These are phyloP conservation scores for Pseudocercospora eumusae DNA, from an alignment of 2,329 filamentous ascomycete genomes.

Conservation along the genomic window DNA sequence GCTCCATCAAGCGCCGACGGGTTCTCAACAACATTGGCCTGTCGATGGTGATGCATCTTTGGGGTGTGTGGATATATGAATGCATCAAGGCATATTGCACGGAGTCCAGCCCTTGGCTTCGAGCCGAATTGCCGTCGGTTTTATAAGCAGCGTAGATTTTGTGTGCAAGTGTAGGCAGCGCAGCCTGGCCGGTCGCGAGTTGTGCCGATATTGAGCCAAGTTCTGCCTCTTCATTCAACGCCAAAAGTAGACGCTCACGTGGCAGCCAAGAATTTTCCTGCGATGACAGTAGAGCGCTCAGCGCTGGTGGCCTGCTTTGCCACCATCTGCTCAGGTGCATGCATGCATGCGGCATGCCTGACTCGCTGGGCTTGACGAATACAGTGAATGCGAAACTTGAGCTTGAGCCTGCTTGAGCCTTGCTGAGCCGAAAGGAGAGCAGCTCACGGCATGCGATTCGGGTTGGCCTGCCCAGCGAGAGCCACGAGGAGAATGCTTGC, in stretches of 20 bases:
- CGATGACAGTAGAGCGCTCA: background rate
- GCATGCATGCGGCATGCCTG: background rate
- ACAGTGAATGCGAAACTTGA: slow-evolving; percentile 20
- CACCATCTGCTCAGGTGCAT: background rate
- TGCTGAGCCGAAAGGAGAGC: slow-evolving; percentile 19
- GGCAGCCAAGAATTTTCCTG: slow-evolving; percentile 8
- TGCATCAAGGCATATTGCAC: slow-evolving; percentile 2
- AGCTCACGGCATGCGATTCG: slow-evolving; percentile 8
- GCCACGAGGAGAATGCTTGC: slow-evolving; percentile 15
- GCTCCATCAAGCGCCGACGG: slow-evolving; percentile 8
- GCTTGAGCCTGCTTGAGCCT: slow-evolving; percentile 15
- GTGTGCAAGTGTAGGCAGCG: background rate
- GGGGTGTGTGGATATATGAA: slow-evolving; percentile 5
- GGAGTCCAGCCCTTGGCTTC: slow-evolving; percentile 13
- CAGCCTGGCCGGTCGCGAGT: slow-evolving; percentile 10
- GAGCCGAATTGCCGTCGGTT: slow-evolving; percentile 13
- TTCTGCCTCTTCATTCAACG: background rate
- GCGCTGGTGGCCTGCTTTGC: background rate
- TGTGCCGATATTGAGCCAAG: slow-evolving; percentile 8
- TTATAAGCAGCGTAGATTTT: slow-evolving; percentile 9
- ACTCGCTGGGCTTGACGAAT: slow-evolving; percentile 12
- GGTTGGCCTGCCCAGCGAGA: slow-evolving; percentile 1
- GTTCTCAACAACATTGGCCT: slow-evolving; percentile 9
- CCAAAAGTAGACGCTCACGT: slow-evolving; percentile 12
- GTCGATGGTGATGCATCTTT: slow-evolving; percentile 7